phyloP scores from a whole-genome alignment of 306 rosid species.

The Lotus japonicus region DNA sequence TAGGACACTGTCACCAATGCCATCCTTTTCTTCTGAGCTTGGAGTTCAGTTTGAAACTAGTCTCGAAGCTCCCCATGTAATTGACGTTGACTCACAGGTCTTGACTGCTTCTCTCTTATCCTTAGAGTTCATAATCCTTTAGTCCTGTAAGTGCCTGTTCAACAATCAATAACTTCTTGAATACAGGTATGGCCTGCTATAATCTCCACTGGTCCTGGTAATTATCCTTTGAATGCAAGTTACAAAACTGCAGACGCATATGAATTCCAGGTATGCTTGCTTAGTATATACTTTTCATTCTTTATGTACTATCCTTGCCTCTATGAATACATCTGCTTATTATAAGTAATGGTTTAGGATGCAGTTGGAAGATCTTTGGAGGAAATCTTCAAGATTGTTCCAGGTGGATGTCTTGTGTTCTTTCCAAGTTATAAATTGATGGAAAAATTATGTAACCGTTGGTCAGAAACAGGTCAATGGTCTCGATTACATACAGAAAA shows the following conservation, averaged over 20 bases:
- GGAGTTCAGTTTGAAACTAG: constrained; percentile 80
- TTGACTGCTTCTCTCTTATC: constrained; percentile 1
- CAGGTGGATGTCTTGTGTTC: constrained; percentile 93
- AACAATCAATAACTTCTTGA: constrained; percentile 22
- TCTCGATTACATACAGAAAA: constrained; percentile 57
- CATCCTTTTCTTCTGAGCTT: constrained; percentile 89
- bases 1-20: constrained; percentile 92
- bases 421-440: constrained; percentile 92
- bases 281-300: not conserved
- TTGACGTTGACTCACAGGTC: constrained; percentile 84
- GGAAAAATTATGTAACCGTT: constrained; percentile 79
- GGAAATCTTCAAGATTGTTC: constrained; percentile 73
- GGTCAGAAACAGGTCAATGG: constrained; percentile 98
- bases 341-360: constrained; percentile 49
- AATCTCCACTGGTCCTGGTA: constrained; percentile 74
- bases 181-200: constrained; percentile 89
- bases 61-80: constrained; percentile 94
- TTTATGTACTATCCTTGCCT: not conserved
- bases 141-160: constrained; percentile 21
- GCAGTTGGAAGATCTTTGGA: constrained; percentile 85
- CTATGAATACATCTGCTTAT: constrained; percentile 16
- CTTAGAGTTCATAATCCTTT: constrained; percentile 15
- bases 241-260: constrained; percentile 84
- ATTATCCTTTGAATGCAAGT: constrained; percentile 84
- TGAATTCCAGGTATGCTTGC: constrained; percentile 65